A percentile compares a stretch with the other conserved stretches of the same genome.
phyloP scores from a whole-genome alignment of 345 rosid genomes.

The Brassica cretica region DNA sequence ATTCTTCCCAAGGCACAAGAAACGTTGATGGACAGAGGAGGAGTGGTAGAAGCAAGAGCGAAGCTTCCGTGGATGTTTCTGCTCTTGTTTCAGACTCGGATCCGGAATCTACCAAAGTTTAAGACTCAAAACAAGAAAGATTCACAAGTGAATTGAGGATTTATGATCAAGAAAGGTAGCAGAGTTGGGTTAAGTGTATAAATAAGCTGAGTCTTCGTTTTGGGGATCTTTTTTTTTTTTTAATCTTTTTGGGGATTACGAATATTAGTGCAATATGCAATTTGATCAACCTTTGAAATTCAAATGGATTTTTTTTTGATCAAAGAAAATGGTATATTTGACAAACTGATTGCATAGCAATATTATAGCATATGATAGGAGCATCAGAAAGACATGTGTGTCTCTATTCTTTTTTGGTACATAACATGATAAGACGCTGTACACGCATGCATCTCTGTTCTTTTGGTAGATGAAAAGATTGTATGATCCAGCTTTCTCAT shows the following conservation, averaged over 20 bases:
- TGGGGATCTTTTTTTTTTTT: neutral
- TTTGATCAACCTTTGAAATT: slow-evolving; percentile 14
- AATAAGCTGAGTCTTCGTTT: slow-evolving; percentile 35
- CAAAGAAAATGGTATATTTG: slow-evolving; percentile 55
- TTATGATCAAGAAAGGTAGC: neutral
- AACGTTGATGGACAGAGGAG: slow-evolving; percentile 28
- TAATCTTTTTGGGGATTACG: slow-evolving; percentile 17
- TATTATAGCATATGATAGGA: neutral
- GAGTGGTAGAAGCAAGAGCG: slow-evolving; percentile 54
- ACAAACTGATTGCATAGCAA: neutral
- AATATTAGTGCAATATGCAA: slow-evolving; percentile 27
- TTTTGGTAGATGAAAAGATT: neutral
- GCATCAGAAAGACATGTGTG: neutral
- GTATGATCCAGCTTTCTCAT: slow-evolving; percentile 15
- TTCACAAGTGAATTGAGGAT: neutral
- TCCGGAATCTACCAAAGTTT: slow-evolving; percentile 30
- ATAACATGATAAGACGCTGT: slow-evolving; percentile 1
- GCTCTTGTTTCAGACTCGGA: slow-evolving; percentile 11
- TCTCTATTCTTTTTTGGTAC: neutral
- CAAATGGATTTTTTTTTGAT: slow-evolving; percentile 38
- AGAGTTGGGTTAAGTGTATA: neutral
- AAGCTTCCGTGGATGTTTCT: slow-evolving; percentile 24
- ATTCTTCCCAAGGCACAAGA: slow-evolving; percentile 31
- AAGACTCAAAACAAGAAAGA: slow-evolving; percentile 6
- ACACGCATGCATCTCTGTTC: neutral